Evolutionary conservation across 1,139 yeast genomes (phyloP).

Genomic region (Saccharomycopsis crataegensis): DNA sequence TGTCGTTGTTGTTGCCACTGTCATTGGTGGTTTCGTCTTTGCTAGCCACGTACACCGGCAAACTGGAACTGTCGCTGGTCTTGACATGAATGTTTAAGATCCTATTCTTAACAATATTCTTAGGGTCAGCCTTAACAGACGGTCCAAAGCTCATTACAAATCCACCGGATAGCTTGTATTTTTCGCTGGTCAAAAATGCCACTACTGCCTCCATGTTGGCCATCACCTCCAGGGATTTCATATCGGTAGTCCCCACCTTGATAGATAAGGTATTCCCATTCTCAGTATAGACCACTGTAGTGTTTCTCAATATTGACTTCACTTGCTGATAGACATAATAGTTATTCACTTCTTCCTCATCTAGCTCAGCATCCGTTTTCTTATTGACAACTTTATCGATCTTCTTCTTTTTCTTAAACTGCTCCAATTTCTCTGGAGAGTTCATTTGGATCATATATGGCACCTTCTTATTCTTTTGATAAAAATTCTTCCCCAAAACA

Average conservation of each 20-base stretch:
- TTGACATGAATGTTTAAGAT: conserved; percentile 50
- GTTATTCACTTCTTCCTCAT: conserved; percentile 27
- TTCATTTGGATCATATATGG: conserved; percentile 65
- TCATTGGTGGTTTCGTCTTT: not conserved
- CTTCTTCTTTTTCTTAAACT: conserved; percentile 28
- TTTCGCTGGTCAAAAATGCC: conserved; percentile 40
- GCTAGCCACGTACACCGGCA: conserved; percentile 31
- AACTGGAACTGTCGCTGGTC: conserved; percentile 56
- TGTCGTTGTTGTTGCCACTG: too few relatives aligned
- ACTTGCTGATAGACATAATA: conserved; percentile 51
- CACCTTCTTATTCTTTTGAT: conserved; percentile 48
- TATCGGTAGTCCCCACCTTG: conserved; percentile 48
- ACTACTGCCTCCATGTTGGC: conserved; percentile 52
- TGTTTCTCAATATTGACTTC: conserved; percentile 51
- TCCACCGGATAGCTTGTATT: conserved; percentile 54
- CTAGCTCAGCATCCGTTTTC: conserved; percentile 24
- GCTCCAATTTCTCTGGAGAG: conserved; percentile 29
- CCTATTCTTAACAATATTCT: conserved; percentile 28
- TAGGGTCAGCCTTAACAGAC: not conserved
- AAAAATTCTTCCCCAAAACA: conserved; percentile 50
- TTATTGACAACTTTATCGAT: conserved; percentile 20
- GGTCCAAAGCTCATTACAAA: not conserved
- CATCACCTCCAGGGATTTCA: conserved; percentile 34
- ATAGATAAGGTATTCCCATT: conserved; percentile 45
- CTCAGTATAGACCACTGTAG: conserved; percentile 53